Evolutionary conservation across 2,329 filamentous ascomycete species (phyloP).

Genomic region (Xylogone sp.): DNA sequence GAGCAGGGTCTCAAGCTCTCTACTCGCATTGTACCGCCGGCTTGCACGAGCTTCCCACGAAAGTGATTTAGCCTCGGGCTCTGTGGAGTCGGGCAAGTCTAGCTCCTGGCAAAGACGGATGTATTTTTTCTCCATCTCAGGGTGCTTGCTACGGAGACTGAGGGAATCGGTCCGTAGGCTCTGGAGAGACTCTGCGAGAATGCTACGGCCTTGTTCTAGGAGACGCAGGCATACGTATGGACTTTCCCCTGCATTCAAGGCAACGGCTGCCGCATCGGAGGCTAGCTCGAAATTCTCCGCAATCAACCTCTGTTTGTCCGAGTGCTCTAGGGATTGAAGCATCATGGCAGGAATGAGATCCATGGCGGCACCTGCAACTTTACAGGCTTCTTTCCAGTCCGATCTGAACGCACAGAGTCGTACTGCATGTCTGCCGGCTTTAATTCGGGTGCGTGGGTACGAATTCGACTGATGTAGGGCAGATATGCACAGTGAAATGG

Average conservation of each 20-base stretch:
- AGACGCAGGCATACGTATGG: slow-evolving; percentile 12
- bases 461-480: no score
- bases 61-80: no score
- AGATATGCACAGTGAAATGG: no score
- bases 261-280: slow-evolving; percentile 19
- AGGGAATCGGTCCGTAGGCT: slow-evolving; percentile 18
- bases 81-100: background rate
- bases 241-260: slow-evolving; percentile 10
- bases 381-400: slow-evolving; percentile 11
- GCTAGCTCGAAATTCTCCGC: slow-evolving; percentile 12
- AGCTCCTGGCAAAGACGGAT: slow-evolving; percentile 8
- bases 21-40: no score
- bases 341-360: slow-evolving; percentile 14
- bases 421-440: background rate
- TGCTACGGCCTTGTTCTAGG: slow-evolving; percentile 25
- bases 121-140: slow-evolving; percentile 11
- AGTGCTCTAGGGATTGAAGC: slow-evolving; percentile 9
- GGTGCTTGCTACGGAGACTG: slow-evolving; percentile 3
- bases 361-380: slow-evolving; percentile 2
- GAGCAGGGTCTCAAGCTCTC: background rate
- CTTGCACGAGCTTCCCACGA: no score
- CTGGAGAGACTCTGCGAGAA: slow-evolving; percentile 18
- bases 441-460: background rate
- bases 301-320: slow-evolving; percentile 20
- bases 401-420: background rate